These are phyloP conservation scores for Clonostachys solani DNA, from an alignment of 2,329 filamentous ascomycete genomes.

Conservation along the genomic window DNA sequence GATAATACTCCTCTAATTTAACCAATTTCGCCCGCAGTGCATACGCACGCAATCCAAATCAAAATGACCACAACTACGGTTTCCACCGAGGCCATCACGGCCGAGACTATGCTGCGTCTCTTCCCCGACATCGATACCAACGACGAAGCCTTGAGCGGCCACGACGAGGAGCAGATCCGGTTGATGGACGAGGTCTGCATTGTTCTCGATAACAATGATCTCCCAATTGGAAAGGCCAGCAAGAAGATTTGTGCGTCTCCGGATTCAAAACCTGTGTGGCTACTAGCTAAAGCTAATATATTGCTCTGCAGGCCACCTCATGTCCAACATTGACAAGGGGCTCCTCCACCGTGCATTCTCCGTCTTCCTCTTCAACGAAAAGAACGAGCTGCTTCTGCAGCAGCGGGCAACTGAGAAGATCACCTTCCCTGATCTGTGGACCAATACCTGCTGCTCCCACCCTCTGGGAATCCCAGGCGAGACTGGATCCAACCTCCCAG, in stretches of 20 bases:
- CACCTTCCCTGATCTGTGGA: conserved; percentile 99
- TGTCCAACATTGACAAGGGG: conserved; percentile 97
- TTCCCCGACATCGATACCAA: conserved; percentile 79
- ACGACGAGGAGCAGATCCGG: conserved; percentile 96
- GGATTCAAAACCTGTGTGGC: background rate
- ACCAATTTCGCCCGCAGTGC: no score
- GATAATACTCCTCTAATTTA: background rate
- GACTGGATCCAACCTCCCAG: conserved; percentile 77
- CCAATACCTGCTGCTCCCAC: conserved; percentile 98
- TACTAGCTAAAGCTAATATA: background rate
- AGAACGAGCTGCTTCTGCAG: conserved; percentile 90
- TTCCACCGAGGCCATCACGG: conserved; percentile 65
- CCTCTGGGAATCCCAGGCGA: conserved; percentile 88
- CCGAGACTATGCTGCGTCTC: conserved; percentile 78
- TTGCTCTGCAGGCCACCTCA: conserved; percentile 71
- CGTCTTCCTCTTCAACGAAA: conserved; percentile 93
- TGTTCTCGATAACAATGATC: conserved; percentile 86
- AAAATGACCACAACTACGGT: conserved; percentile 37
- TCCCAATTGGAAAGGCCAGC: conserved; percentile 91
- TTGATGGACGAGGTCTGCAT: conserved; percentile 99
- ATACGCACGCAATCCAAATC: background rate
- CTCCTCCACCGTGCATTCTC: conserved; percentile 97
- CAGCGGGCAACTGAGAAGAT: conserved; percentile 97
- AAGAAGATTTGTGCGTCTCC: conserved; percentile 88
- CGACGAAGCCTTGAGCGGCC: conserved; percentile 75